phyloP scores from a whole-genome alignment of 225 moss, liverwort and hornwort genomes.

The Lunularia cruciata region DNA sequence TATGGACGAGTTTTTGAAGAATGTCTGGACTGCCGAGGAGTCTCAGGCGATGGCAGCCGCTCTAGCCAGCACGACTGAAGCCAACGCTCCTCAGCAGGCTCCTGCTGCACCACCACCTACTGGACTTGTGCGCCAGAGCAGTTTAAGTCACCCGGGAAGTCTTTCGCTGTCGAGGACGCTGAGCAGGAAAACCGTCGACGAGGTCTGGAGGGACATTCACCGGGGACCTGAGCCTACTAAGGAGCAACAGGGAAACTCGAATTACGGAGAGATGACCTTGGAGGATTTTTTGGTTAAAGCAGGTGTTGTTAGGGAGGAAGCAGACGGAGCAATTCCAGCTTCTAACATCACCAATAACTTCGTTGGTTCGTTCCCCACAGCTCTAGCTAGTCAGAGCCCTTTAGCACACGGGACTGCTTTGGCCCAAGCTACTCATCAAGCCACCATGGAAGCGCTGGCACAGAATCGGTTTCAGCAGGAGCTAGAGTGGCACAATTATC shows the following conservation, averaged over 20 bases:
- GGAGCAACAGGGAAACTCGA: slow-evolving; percentile 53
- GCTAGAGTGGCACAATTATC: slow-evolving; percentile 39
- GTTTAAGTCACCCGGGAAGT: slow-evolving; percentile 65
- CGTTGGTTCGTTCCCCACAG: not conserved
- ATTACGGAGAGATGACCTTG: slow-evolving; percentile 88
- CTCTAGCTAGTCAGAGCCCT: slow-evolving; percentile 5
- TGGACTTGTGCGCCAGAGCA: slow-evolving; percentile 58
- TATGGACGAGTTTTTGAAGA: slow-evolving; percentile 97
- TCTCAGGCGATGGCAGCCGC: slow-evolving; percentile 77
- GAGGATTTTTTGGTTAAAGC: slow-evolving; percentile 98
- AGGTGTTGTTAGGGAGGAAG: slow-evolving; percentile 81
- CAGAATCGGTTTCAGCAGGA: slow-evolving; percentile 51
- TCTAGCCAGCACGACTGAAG: slow-evolving; percentile 46
- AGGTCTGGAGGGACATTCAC: slow-evolving; percentile 98
- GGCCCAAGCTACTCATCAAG: slow-evolving; percentile 44
- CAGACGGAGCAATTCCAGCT: slow-evolving; percentile 36
- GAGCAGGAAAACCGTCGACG: slow-evolving; percentile 94
- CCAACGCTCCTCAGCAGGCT: slow-evolving; percentile 8
- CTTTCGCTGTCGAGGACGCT: slow-evolving; percentile 67
- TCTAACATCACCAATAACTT: slow-evolving; percentile 10
- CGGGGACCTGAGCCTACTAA: slow-evolving; percentile 38
- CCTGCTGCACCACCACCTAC: slow-evolving; percentile 38
- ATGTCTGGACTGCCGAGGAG: slow-evolving; percentile 95
- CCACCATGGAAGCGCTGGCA: slow-evolving; percentile 63
- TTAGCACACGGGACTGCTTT: slow-evolving; percentile 1